phyloP scores from a whole-genome alignment of 1,284 basidiomycete genomes.

The Ganoderma sinense region DNA sequence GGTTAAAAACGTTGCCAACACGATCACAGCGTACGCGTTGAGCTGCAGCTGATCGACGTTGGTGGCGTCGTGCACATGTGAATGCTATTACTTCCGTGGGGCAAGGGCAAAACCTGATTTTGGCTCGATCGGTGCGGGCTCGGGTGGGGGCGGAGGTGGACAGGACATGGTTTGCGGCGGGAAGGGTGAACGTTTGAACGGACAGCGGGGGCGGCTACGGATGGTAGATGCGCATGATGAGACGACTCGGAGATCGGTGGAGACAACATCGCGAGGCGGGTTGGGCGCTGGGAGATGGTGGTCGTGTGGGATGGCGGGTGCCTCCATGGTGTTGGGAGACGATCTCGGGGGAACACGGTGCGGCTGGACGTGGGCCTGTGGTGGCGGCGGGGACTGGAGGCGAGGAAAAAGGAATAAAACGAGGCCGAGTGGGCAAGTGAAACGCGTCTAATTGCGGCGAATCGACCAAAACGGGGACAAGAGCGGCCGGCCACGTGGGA shows the following conservation, averaged over 20 bases:
- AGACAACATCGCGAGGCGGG: not conserved
- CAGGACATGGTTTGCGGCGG: not conserved
- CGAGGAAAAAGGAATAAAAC: not conserved
- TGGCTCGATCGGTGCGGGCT: not conserved
- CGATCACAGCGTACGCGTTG: not conserved
- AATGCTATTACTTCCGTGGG: not conserved
- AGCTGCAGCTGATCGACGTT: conserved; percentile 9
- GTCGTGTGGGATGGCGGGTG: not conserved
- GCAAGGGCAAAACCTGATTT: not conserved
- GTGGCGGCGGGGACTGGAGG: not conserved
- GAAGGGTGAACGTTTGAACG: no score
- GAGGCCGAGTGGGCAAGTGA: not conserved
- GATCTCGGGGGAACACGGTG: not conserved
- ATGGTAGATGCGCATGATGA: not conserved
- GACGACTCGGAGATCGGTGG: not conserved
- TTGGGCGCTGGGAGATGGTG: not conserved
- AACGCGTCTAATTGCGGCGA: not conserved
- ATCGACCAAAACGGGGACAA: conserved; percentile 29
- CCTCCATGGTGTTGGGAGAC: not conserved
- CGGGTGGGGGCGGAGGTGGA: not conserved
- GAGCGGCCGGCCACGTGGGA: conserved; percentile 32
- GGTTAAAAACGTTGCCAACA: conserved; percentile 7
- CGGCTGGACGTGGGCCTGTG: not conserved
- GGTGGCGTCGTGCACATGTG: conserved; percentile 10
- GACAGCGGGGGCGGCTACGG: not conserved